These are phyloP conservation scores for Phytophthora constricta DNA, from an alignment of 352 stramenopile species.

Conservation along the genomic window DNA sequence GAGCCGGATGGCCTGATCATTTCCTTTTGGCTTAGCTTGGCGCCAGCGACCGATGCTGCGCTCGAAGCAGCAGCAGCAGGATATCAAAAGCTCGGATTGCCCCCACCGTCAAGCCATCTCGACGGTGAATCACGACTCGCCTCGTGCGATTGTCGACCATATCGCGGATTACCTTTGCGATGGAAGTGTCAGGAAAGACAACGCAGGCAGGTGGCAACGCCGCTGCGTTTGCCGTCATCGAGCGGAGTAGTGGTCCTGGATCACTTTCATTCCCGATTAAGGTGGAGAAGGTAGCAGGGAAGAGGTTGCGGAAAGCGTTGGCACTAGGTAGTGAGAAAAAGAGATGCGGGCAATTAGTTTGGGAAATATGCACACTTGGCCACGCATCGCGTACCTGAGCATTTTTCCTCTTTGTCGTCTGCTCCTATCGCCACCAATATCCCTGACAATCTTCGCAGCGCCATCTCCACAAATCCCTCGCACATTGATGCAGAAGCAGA, in stretches of 20 bases:
- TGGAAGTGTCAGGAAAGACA: constrained; percentile 42
- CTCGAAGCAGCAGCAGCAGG: constrained; percentile 54
- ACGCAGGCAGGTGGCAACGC: constrained; percentile 18
- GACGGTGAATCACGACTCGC: constrained; percentile 42
- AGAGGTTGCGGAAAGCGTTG: constrained; percentile 39
- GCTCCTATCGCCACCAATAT: constrained; percentile 31
- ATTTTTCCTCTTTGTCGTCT: constrained; percentile 6
- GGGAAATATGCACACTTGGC: neutral
- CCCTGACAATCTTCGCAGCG: constrained; percentile 32
- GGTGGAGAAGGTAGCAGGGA: constrained; percentile 24
- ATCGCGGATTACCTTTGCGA: constrained; percentile 48
- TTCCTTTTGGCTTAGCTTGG: constrained; percentile 1
- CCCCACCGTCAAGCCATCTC: constrained; percentile 32
- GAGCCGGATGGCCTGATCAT: neutral
- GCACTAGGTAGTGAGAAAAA: constrained; percentile 13
- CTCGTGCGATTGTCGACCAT: constrained; percentile 49
- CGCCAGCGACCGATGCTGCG: constrained; percentile 46
- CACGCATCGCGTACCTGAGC: constrained; percentile 24
- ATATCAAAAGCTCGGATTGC: constrained; percentile 61
- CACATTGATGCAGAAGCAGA: constrained; percentile 31
- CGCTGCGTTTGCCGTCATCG: constrained; percentile 25
- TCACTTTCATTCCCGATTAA: constrained; percentile 21
- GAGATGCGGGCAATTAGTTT: neutral
- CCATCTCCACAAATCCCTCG: constrained; percentile 49
- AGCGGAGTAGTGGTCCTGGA: constrained; percentile 36